phyloP scores from a whole-genome alignment of 2,329 filamentous ascomycete species.

The Ascochyta lentis region DNA sequence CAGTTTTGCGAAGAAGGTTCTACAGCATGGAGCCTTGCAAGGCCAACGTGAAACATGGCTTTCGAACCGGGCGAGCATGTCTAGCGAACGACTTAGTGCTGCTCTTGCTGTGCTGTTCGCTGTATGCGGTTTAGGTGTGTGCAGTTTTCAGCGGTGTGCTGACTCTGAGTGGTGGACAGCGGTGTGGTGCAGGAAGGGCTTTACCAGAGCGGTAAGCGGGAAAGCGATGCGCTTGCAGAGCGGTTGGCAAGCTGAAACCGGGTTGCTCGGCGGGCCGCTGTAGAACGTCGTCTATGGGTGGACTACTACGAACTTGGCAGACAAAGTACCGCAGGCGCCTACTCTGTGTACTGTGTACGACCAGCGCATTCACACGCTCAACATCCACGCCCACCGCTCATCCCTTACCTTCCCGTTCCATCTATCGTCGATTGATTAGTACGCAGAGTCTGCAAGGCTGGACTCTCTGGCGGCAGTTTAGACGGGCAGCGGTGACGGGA shows the following conservation, averaged over 20 bases:
- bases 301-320: constrained; percentile 11
- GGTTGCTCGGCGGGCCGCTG: constrained; percentile 22
- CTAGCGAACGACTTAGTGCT: constrained; percentile 36
- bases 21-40: constrained; percentile 38
- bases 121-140: constrained; percentile 11
- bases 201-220: constrained; percentile 28
- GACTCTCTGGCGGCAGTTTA: constrained; percentile 40
- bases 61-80: constrained; percentile 42
- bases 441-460: constrained; percentile 11
- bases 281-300: constrained; percentile 14
- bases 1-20: constrained; percentile 36
- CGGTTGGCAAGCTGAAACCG: constrained; percentile 49
- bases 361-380: neutral
- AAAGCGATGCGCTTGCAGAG: constrained; percentile 45
- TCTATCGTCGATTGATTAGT: neutral
- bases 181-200: constrained; percentile 31
- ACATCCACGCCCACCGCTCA: constrained; percentile 5
- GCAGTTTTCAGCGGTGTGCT: constrained; percentile 18
- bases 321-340: constrained; percentile 15
- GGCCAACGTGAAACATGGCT: constrained; percentile 47
- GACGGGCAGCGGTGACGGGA: constrained; percentile 32
- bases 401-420: constrained; percentile 11
- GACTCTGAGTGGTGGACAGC: constrained; percentile 37
- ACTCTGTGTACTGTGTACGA: constrained; percentile 10
- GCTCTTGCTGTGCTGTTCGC: constrained; percentile 24